Conservation (phyloP, 1,284 basidiomycete species). For the Inonotus hispidus region DNA sequence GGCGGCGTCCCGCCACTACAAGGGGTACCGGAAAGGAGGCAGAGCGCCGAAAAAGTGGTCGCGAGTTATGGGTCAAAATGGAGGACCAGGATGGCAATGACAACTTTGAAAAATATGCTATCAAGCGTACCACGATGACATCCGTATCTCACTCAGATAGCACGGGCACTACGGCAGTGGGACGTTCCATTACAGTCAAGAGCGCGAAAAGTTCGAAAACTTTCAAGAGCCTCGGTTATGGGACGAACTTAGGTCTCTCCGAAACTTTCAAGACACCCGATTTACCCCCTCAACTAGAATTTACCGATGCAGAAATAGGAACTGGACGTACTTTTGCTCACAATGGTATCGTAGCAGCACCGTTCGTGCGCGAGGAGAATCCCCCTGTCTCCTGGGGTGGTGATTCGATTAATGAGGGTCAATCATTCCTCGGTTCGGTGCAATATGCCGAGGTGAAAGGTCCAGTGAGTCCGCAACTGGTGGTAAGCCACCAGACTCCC, state of each 20-base stretch:
- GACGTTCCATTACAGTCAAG: slow-evolving; percentile 18
- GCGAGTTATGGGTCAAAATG: slow-evolving; percentile 20
- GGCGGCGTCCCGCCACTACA: not conserved
- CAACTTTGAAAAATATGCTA: slow-evolving; percentile 17
- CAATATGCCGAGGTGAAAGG: not conserved
- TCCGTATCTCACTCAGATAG: not conserved
- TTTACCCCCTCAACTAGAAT: slow-evolving; percentile 18
- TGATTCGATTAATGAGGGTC: slow-evolving; percentile 10
- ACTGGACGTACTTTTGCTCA: slow-evolving; percentile 3
- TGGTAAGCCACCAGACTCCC: slow-evolving; percentile 16
- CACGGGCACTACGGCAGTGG: slow-evolving; percentile 8
- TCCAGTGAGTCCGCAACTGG: slow-evolving; percentile 16
- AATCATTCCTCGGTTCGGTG: slow-evolving; percentile 6
- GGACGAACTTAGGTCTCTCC: slow-evolving; percentile 13
- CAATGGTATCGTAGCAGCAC: not conserved
- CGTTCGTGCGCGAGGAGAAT: slow-evolving; percentile 10
- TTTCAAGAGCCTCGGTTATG: slow-evolving; percentile 17
- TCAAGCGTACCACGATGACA: slow-evolving; percentile 5
- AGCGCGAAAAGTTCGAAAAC: slow-evolving; percentile 16
- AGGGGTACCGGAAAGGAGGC: not conserved
- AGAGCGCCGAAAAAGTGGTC: slow-evolving; percentile 15
- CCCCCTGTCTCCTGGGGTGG: slow-evolving; percentile 17
- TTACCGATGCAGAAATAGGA: slow-evolving; percentile 17
- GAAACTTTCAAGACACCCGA: slow-evolving; percentile 18
- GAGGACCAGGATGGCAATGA: slow-evolving; percentile 14